phyloP scores from a whole-genome alignment of 345 rosid genomes.

The Arabidopsis arenosa region DNA sequence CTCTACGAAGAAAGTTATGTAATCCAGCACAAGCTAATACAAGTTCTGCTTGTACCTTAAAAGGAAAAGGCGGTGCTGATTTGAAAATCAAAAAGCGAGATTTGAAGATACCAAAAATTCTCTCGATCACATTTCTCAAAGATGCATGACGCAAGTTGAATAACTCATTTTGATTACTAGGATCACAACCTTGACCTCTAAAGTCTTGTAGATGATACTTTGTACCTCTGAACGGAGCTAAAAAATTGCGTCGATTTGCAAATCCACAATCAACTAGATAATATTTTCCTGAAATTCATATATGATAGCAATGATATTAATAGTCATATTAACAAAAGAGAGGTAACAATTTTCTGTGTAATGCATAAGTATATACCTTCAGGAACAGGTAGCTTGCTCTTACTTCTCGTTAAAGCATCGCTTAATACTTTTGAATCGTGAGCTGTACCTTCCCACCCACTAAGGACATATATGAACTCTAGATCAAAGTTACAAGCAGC shows the following conservation, averaged over 20 bases:
- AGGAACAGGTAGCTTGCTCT: neutral
- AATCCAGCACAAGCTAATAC: neutral
- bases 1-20: too few species aligned
- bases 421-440: neutral
- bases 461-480: neutral
- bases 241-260: neutral
- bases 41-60: neutral
- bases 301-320: neutral
- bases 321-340: neutral
- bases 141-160: neutral
- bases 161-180: neutral
- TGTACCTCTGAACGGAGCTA: neutral
- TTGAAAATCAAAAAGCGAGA: neutral
- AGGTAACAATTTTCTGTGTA: neutral
- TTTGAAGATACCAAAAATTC: neutral
- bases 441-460: neutral
- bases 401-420: neutral
- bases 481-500: constrained; percentile 2
- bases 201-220: neutral
- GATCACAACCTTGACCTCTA: neutral
- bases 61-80: neutral
- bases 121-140: constrained; percentile 3
- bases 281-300: neutral
- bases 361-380: too few species aligned
- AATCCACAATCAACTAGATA: neutral